Percentiles rank a stretch among this genome's conserved stretches.
Evolutionary conservation across 441 rosid genomes (phyloP).

Genomic region (Breynia disticha): DNA sequence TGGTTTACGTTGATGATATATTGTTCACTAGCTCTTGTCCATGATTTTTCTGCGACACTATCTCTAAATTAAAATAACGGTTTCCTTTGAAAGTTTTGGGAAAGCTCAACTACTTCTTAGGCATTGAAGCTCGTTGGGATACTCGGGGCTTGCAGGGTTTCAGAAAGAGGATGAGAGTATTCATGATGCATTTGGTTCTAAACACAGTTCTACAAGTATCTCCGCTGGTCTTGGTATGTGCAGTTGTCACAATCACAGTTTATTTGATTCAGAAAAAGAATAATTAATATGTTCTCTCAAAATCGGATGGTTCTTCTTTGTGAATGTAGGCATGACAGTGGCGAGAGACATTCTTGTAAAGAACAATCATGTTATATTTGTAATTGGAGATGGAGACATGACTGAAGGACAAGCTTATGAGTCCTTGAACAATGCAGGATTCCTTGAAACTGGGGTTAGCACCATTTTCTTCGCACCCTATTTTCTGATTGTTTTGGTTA

Average conservation of each 20-base stretch:
- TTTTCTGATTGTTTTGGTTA: not conserved
- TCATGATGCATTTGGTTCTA: conserved; percentile 62
- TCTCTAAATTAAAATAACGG: no score
- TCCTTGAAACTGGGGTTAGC: conserved; percentile 79
- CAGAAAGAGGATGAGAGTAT: conserved; percentile 67
- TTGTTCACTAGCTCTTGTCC: no score
- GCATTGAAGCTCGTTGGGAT: no score
- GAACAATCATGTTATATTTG: conserved; percentile 52
- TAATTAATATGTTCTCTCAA: not conserved
- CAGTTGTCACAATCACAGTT: not conserved
- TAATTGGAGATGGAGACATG: conserved; percentile 83
- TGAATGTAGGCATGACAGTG: conserved; percentile 51
- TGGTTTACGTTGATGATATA: no score
- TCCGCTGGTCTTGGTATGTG: conserved; percentile 67
- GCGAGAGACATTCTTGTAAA: conserved; percentile 53
- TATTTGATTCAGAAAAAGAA: not conserved
- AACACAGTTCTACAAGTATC: conserved; percentile 80
- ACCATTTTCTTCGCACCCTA: not conserved
- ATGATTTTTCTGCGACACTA: no score
- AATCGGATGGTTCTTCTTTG: not conserved
- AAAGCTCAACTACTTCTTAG: no score
- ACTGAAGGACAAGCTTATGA: conserved; percentile 76
- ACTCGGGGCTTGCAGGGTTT: conserved; percentile 72
- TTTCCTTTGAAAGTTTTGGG: no score
- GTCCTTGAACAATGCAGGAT: conserved; percentile 72